These are phyloP conservation scores for Guyanaporus albipodus DNA, from an alignment of 768 basidiomycete species.

Conservation along the genomic window DNA sequence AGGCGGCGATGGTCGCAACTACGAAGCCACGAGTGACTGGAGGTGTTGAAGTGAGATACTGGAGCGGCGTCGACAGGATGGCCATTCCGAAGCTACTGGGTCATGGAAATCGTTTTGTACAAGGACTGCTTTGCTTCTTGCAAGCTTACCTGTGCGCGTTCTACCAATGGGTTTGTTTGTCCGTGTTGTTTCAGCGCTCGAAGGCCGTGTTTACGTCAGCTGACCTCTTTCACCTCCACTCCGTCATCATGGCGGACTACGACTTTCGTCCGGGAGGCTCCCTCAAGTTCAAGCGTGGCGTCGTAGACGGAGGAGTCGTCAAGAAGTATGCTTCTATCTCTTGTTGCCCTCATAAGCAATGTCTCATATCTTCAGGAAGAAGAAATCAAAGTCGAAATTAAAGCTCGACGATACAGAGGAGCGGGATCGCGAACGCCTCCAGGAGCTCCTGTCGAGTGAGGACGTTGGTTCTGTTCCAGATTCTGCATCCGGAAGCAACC, in stretches of 20 bases:
- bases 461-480: conserved; percentile 38
- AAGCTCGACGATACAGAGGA: conserved; percentile 46
- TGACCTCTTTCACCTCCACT: conserved; percentile 4
- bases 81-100: conserved; percentile 49
- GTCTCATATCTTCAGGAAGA: conserved; percentile 55
- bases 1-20: conserved; percentile 52
- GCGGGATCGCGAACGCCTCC: conserved; percentile 40
- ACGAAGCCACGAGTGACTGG: conserved; percentile 75
- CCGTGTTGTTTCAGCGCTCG: conserved; percentile 17
- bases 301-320: conserved; percentile 70
- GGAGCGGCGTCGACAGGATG: conserved; percentile 67
- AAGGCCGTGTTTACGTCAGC: conserved; percentile 32
- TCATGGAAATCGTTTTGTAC: conserved; percentile 12
- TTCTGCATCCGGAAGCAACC: conserved; percentile 53
- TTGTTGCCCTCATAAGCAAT: background rate
- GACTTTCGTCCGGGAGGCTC: conserved; percentile 82
- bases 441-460: conserved; percentile 51
- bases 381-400: conserved; percentile 72
- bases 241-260: conserved; percentile 70
- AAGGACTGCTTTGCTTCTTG: background rate
- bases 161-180: conserved; percentile 19
- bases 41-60: conserved; percentile 67
- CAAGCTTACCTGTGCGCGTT: too few species aligned
- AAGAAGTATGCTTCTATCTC: conserved; percentile 61
- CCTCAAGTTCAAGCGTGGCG: conserved; percentile 85